These are phyloP conservation scores for Acidomyces sp. DNA, from an alignment of 495 filamentous ascomycete genomes.

Conservation along the genomic window DNA sequence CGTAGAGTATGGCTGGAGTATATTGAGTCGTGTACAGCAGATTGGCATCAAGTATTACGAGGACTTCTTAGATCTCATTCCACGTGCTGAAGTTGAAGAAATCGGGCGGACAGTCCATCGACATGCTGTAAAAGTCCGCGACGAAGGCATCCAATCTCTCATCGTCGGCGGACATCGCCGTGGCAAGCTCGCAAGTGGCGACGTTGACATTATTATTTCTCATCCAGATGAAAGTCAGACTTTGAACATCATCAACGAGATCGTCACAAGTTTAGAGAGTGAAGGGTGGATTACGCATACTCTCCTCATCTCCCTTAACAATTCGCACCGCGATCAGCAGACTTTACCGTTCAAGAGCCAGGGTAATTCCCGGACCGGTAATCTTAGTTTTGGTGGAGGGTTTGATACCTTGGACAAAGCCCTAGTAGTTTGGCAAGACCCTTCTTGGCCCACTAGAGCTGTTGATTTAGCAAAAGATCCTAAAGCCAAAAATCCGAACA, in stretches of 20 bases:
- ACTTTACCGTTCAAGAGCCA: constrained; percentile 50
- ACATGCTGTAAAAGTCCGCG: constrained; percentile 45
- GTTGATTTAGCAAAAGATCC: constrained; percentile 26
- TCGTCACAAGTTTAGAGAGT: constrained; percentile 57
- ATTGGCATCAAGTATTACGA: constrained; percentile 95
- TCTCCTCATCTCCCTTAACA: constrained; percentile 50
- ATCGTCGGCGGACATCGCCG: constrained; percentile 78
- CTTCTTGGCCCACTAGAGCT: constrained; percentile 36
- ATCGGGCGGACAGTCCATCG: constrained; percentile 49
- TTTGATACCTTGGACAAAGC: constrained; percentile 89
- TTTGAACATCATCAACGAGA: constrained; percentile 45
- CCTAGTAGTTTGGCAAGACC: constrained; percentile 84
- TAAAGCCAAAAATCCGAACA: constrained; percentile 50
- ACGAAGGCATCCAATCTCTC: constrained; percentile 49
- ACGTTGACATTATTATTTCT: constrained; percentile 76
- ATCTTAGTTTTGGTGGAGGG: constrained; percentile 38
- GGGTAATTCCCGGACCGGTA: constrained; percentile 25
- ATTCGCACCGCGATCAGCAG: constrained; percentile 56
- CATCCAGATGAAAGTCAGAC: constrained; percentile 62
- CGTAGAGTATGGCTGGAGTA: constrained; percentile 67
- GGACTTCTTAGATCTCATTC: constrained; percentile 60
- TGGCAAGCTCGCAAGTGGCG: constrained; percentile 59
- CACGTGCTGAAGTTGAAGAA: constrained; percentile 56
- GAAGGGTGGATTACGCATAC: constrained; percentile 70
- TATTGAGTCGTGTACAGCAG: constrained; percentile 66